These are phyloP conservation scores for Avena sativa DNA, from an alignment of 176 grass and related monocot species.

Conservation along the genomic window DNA sequence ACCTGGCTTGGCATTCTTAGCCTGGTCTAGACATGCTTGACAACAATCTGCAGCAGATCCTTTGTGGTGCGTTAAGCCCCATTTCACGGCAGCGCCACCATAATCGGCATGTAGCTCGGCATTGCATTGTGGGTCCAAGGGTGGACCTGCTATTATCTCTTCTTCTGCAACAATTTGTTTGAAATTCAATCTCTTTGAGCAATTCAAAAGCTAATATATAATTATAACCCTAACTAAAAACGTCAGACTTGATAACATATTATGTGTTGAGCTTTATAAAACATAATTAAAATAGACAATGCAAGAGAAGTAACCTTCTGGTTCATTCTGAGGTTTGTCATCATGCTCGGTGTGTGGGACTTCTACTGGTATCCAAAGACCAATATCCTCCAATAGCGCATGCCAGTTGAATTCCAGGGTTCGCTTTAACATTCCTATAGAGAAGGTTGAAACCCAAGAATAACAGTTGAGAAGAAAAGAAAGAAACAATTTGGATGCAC, in stretches of 20 bases:
- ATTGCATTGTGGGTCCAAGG: conserved; percentile 75
- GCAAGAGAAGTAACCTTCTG: conserved; percentile 68
- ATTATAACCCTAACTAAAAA: not conserved
- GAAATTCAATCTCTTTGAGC: not conserved
- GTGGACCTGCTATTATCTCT: conserved; percentile 87
- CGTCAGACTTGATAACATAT: not conserved
- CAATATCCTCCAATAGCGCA: conserved; percentile 76
- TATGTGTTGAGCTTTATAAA: conserved; percentile 12
- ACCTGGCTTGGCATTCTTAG: conserved; percentile 80
- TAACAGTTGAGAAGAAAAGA: conserved; percentile 12
- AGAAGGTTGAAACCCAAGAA: conserved; percentile 29
- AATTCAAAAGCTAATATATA: conserved; percentile 22
- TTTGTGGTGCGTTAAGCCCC: conserved; percentile 97
- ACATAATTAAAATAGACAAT: conserved; percentile 11
- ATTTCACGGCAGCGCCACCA: conserved; percentile 81
- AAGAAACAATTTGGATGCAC: not conserved
- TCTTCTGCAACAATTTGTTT: conserved; percentile 56
- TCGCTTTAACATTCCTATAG: conserved; percentile 69
- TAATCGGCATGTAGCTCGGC: conserved; percentile 90
- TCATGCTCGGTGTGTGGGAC: conserved; percentile 65
- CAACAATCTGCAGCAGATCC: conserved; percentile 94
- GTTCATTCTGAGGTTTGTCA: conserved; percentile 88
- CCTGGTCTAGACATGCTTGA: conserved; percentile 92
- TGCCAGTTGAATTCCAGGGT: conserved; percentile 73
- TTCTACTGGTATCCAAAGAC: conserved; percentile 75